phyloP scores from a whole-genome alignment of 805 yeast genomes.

The Ogataea ramenticola region DNA sequence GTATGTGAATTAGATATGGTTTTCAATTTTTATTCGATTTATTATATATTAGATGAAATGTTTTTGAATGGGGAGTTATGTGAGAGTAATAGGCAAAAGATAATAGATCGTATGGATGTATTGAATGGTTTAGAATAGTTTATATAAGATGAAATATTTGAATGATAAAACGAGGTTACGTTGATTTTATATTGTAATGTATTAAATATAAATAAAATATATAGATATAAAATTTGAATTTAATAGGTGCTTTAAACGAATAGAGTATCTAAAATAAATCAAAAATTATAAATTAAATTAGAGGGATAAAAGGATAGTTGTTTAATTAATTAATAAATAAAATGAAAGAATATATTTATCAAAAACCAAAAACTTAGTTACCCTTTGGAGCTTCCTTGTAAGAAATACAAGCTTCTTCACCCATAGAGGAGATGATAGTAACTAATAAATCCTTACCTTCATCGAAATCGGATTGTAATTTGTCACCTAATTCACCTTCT shows the following conservation, averaged over 20 bases:
- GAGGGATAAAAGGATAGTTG: background rate
- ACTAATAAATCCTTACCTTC: conserved; percentile 97
- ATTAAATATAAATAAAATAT: background rate
- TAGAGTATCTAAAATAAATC: too few species aligned
- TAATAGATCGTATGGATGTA: conserved; percentile 34
- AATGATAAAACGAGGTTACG: too few species aligned
- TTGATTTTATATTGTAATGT: background rate
- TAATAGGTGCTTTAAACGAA: too few species aligned
- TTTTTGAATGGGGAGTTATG: conserved; percentile 85
- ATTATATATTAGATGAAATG: conserved; percentile 78
- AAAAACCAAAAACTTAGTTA: conserved; percentile 16
- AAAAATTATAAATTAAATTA: too few species aligned
- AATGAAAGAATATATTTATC: too few species aligned
- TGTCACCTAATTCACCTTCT: conserved; percentile 96
- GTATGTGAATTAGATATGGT: conserved; percentile 93
- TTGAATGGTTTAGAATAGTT: background rate
- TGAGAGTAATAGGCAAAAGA: conserved; percentile 67
- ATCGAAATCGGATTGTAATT: conserved; percentile 86
- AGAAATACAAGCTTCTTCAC: conserved; percentile 98
- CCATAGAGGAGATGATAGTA: conserved; percentile 97
- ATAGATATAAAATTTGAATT: background rate
- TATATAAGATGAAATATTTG: background rate
- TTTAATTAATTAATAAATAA: background rate
- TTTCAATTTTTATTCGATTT: conserved; percentile 82
- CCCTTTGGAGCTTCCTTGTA: conserved; percentile 96